phyloP scores from a whole-genome alignment of 106 monocot species.

The Cymbidium sinense region DNA sequence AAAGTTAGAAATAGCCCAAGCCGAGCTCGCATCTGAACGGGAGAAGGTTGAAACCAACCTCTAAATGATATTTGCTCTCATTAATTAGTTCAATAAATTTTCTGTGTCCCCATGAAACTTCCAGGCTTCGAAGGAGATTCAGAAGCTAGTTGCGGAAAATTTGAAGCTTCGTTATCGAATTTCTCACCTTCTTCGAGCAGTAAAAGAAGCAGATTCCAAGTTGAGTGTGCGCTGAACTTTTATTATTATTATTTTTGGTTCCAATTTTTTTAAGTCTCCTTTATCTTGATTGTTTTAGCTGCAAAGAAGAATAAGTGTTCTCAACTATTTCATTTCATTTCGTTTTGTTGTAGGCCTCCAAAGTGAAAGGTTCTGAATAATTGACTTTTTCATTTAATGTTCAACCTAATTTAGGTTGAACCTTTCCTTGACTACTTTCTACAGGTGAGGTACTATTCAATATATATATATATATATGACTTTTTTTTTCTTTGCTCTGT shows the following conservation, averaged over 20 bases:
- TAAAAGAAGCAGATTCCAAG: conserved; percentile 39
- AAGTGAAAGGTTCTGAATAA: background rate
- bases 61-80: background rate
- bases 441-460: too few species aligned
- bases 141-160: conserved; percentile 47
- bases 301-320: background rate
- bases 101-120: background rate
- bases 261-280: background rate
- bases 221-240: conserved; percentile 5
- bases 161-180: conserved; percentile 60
- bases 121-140: conserved; percentile 50
- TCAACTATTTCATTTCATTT: background rate
- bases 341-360: background rate
- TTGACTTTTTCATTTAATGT: background rate
- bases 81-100: background rate
- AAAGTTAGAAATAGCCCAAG: conserved; percentile 45
- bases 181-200: conserved; percentile 40
- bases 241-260: background rate
- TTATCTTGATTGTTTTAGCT: background rate
- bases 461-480: too few species aligned
- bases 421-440: too few species aligned
- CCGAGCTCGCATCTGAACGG: conserved; percentile 30
- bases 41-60: conserved; percentile 34
- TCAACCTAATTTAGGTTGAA: too few species aligned
- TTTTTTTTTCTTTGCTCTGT: too few species aligned